Conservation (phyloP, 2,329 filamentous ascomycete species). For the Didymella glomerata region DNA sequence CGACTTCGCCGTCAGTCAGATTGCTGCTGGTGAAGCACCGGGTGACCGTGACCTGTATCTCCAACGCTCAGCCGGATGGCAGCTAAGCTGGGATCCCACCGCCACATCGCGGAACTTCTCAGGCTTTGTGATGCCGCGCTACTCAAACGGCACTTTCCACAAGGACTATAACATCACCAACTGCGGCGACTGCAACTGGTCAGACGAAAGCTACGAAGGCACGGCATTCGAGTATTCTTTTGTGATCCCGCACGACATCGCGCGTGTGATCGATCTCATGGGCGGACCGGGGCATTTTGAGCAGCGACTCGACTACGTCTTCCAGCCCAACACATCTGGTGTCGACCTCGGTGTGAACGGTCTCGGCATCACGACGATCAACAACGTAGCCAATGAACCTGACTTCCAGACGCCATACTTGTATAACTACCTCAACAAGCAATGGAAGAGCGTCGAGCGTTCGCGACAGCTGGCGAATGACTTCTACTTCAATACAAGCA, state of each 20-base stretch:
- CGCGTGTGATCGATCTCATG: constrained; percentile 55
- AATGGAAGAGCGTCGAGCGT: constrained; percentile 48
- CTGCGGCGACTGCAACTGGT: constrained; percentile 55
- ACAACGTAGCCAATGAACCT: constrained; percentile 52
- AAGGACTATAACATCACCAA: constrained; percentile 54
- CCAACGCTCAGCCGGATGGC: constrained; percentile 54
- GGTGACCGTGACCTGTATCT: constrained; percentile 52
- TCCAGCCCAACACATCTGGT: constrained; percentile 50
- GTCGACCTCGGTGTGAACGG: constrained; percentile 49
- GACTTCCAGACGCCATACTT: constrained; percentile 53
- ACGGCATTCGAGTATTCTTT: constrained; percentile 57
- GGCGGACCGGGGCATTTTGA: constrained; percentile 53
- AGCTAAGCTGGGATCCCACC: constrained; percentile 52
- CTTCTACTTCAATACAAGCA: constrained; percentile 52
- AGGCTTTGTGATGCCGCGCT: constrained; percentile 50
- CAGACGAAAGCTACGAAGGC: constrained; percentile 54
- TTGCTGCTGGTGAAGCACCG: constrained; percentile 53
- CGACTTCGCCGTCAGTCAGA: constrained; percentile 54
- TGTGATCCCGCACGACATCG: constrained; percentile 54
- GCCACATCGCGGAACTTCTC: constrained; percentile 50
- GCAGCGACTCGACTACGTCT: constrained; percentile 53
- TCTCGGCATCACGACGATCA: constrained; percentile 48
- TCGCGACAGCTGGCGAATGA: constrained; percentile 49
- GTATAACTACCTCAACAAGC: constrained; percentile 55
- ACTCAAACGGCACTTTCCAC: constrained; percentile 47